These are phyloP conservation scores for Globisporangium mamillatum DNA, from an alignment of 352 stramenopile species.

Conservation along the genomic window DNA sequence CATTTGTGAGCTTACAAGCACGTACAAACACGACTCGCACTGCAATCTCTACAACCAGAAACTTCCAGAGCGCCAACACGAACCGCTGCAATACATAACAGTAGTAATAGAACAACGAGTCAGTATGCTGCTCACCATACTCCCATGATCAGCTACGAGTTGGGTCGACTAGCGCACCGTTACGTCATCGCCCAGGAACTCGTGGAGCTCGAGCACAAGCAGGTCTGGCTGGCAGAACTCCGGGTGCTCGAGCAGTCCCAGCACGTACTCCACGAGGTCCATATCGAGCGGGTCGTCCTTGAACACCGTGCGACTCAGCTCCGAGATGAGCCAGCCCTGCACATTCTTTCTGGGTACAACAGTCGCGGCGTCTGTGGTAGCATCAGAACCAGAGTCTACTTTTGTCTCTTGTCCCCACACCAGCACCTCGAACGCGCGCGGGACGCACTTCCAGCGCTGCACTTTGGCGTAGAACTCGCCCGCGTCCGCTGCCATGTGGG, in stretches of 20 bases:
- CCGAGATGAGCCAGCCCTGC: conserved; percentile 39
- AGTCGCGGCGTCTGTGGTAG: not conserved
- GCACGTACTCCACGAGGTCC: conserved; percentile 66
- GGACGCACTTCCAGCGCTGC: conserved; percentile 46
- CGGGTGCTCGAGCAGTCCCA: conserved; percentile 61
- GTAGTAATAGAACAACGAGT: not conserved
- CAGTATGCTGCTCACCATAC: not conserved
- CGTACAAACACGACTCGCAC: conserved; percentile 49
- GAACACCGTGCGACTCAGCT: conserved; percentile 42
- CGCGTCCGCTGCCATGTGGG: conserved; percentile 22
- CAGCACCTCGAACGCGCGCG: conserved; percentile 36
- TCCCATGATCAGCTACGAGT: not conserved
- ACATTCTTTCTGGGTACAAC: conserved; percentile 21
- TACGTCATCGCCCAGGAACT: conserved; percentile 55
- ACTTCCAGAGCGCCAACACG: conserved; percentile 74
- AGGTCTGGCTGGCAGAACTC: conserved; percentile 71
- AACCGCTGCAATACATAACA: conserved; percentile 41
- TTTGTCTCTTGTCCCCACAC: conserved; percentile 17
- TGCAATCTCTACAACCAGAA: conserved; percentile 63
- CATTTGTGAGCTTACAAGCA: conserved; percentile 5
- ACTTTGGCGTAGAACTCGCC: conserved; percentile 43
- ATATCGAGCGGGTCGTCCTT: conserved; percentile 34
- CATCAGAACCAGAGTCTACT: not conserved
- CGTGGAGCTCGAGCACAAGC: conserved; percentile 56
- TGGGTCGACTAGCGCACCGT: conserved; percentile 22